phyloP scores from a whole-genome alignment of 306 rosid species.

The Datisca glomerata region DNA sequence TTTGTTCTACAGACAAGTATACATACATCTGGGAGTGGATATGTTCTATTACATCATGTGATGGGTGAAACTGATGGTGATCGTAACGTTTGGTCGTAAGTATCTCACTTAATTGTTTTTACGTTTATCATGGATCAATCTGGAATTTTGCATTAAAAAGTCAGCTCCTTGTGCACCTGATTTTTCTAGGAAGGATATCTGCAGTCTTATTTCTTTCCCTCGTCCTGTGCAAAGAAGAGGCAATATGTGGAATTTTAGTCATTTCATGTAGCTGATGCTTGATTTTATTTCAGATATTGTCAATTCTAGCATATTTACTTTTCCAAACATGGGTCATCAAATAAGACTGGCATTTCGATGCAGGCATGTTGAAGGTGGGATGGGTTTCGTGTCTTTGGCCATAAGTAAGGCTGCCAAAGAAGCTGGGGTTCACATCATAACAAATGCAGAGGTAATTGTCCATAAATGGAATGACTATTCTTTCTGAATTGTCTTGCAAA shows the following conservation, averaged over 20 bases:
- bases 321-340: too few relatives aligned
- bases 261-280: too few relatives aligned
- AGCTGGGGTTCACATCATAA: slow-evolving; percentile 60
- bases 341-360: slow-evolving; percentile 16
- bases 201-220: neutral
- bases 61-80: slow-evolving; percentile 79
- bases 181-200: neutral
- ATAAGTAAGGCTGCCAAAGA: slow-evolving; percentile 52
- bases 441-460: slow-evolving; percentile 44
- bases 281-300: too few relatives aligned
- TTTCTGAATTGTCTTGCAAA: too few relatives aligned
- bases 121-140: too few relatives aligned
- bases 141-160: slow-evolving; percentile 4
- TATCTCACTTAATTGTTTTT: slow-evolving; percentile 26
- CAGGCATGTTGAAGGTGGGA: slow-evolving; percentile 84
- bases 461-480: neutral
- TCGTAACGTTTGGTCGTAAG: slow-evolving; percentile 78
- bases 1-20: slow-evolving; percentile 38
- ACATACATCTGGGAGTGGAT: slow-evolving; percentile 69
- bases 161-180: neutral
- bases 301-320: too few relatives aligned
- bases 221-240: neutral
- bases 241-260: too few relatives aligned
- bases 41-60: slow-evolving; percentile 69
- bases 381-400: slow-evolving; percentile 74